Percentiles rank a stretch among this genome's conserved stretches.
These are phyloP conservation scores for Xylariaceae sp. DNA, from an alignment of 2,329 filamentous ascomycete genomes.

Conservation along the genomic window DNA sequence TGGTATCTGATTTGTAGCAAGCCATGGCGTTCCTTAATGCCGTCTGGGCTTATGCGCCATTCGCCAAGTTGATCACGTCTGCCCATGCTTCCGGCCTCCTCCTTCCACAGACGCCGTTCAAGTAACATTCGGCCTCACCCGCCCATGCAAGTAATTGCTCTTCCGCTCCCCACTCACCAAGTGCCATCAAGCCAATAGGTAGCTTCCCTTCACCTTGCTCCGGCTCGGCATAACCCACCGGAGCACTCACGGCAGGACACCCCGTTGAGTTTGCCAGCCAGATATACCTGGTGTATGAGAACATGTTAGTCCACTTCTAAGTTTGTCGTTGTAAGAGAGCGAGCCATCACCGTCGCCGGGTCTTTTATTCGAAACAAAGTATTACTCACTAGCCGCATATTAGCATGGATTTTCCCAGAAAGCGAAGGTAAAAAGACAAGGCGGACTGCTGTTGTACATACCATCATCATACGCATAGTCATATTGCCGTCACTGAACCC, in stretches of 20 bases:
- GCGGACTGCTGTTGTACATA: too few relatives aligned
- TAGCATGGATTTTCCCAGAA: too few relatives aligned
- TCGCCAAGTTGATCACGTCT: conserved; percentile 47
- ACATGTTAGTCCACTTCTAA: too few relatives aligned
- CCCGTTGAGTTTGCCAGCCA: conserved; percentile 83
- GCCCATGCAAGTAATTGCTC: conserved; percentile 61
- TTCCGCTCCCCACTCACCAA: conserved; percentile 64
- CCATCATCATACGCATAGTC: conserved; percentile 71
- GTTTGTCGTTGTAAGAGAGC: too few relatives aligned
- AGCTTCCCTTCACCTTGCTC: conserved; percentile 54
- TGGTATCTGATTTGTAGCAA: too few relatives aligned
- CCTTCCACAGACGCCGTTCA: conserved; percentile 49
- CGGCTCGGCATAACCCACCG: conserved; percentile 66
- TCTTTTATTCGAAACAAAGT: too few relatives aligned
- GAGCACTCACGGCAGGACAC: conserved; percentile 69
- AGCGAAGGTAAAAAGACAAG: too few relatives aligned
- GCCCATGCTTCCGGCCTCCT: conserved; percentile 52
- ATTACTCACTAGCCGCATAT: too few relatives aligned
- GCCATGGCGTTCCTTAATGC: too few relatives aligned
- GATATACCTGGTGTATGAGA: conserved; percentile 48
- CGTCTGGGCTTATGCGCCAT: too few relatives aligned
- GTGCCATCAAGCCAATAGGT: conserved; percentile 59
- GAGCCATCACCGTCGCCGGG: too few relatives aligned
- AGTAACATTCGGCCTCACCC: conserved; percentile 51
- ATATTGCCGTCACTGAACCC: conserved; percentile 72